Conservation (phyloP, 2,329 filamentous ascomycete genomes). For the Gaeumannomyces sp. region DNA sequence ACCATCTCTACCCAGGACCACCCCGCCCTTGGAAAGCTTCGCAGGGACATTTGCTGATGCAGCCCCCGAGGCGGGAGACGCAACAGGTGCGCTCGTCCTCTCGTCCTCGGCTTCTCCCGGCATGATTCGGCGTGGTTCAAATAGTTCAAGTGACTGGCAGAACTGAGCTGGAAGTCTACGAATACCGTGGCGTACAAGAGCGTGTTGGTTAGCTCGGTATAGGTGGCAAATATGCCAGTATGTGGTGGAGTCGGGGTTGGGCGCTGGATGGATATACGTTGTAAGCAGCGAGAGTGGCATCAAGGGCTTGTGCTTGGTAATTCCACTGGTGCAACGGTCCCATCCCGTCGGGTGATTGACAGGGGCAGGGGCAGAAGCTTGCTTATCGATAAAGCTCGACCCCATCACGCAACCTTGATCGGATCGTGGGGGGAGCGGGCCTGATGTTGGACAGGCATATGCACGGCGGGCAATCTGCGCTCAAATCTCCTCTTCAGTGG, state of each 20-base stretch:
- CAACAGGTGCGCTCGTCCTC: constrained; percentile 16
- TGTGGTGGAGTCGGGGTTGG: background rate
- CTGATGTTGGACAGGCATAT: background rate
- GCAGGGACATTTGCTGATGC: constrained; percentile 33
- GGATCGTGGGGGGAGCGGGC: background rate
- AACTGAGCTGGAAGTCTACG: too few species aligned
- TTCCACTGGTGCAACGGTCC: background rate
- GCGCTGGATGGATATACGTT: too few species aligned
- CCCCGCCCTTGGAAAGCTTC: constrained; percentile 57
- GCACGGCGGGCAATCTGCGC: too few species aligned
- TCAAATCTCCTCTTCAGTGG: background rate
- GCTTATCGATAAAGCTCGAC: constrained; percentile 28
- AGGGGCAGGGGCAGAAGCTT: background rate
- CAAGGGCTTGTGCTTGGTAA: background rate
- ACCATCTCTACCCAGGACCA: constrained; percentile 72
- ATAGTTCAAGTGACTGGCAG: background rate
- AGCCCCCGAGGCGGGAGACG: constrained; percentile 16
- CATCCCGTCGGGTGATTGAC: too few species aligned
- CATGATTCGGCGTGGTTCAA: constrained; percentile 9
- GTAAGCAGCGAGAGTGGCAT: too few species aligned
- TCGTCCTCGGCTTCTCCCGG: constrained; percentile 21
- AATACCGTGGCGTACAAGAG: too few species aligned
- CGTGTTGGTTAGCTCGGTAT: too few species aligned
- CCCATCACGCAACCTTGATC: background rate
- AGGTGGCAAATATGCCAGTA: too few species aligned